Evolutionary conservation across 192 early-diverging fungal genomes (phyloP), one percentile per base, ranked within the genome.

Genomic region (Gamsiella multidivaricata): DNA sequence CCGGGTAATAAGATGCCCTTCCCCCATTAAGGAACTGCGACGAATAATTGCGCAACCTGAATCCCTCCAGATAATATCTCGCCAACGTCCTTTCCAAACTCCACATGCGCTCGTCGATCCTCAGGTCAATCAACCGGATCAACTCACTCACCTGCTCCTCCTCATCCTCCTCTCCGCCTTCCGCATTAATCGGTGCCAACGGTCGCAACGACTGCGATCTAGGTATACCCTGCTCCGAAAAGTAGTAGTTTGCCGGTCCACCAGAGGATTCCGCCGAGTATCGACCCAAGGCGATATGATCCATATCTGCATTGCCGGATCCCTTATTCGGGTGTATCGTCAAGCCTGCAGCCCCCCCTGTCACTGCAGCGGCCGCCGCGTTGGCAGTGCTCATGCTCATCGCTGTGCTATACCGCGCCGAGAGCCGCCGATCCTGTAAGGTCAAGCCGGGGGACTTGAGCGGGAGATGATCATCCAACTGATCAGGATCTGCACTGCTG

Each of bases 101-200:
- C 74, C 74, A 78, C 74, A 78, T 78, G 29, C 74, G 31, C 25
- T 78, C 74, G 25, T 78, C 74, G 3, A 78, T 66, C 23, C 74
- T 28, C 28, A 78, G 15, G 29, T 78, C 74, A 43, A 78, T 78
- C 46, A 78, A 26, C 49, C 74, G 74, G 17, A 78, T 78, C 39
- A 78, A 31, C 33, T 78, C 74, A 5, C 67, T 66, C 15, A 78
- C 66, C 45, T 69, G 65, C 29, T 56, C 61, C 23, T 78, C 74
- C 3, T 20, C 39, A 22, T 68, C 65, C 11, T 64, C 60, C 2
- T 45, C 57, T 18, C 25, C 49, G n/a, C n/a, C n/a, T n/a, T n/a
- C n/a, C 22, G 56, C 66, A 14, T 54, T 50, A n/a, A 78, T 23
- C 0, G 74, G 74, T 0, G 54, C 60, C 37, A 78, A 29, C 7